Evolutionary conservation across 257 asterid genomes (phyloP), one percentile per base, ranked within the genome.

Genomic region (Echites panduratus): DNA sequence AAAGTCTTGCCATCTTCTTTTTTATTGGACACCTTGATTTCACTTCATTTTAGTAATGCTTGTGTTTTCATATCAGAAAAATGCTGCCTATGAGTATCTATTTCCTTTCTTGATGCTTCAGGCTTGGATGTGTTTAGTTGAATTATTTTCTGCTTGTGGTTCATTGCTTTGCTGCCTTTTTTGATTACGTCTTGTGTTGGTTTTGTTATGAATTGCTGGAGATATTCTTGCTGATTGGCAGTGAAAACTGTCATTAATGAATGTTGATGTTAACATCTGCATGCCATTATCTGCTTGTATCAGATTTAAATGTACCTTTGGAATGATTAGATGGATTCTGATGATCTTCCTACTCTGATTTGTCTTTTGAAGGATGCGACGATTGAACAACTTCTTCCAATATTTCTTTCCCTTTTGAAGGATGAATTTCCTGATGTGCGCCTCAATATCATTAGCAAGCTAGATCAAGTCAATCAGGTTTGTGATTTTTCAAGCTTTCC

Each of bases 381-480:
- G 52, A 84, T 90, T 74, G 96, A 90, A 76, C 96, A 90, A 71
- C 96, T 90, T 82, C 92, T 90, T 49, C 96, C 96, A 16, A 90
- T 90, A 82, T 90, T 90, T 79, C 95, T 90, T 49, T 85, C 95
- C 32, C 96, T 90, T 77, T 77, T 88, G 78, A 90, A 90, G 82
- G 96, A 90, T 70, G 96, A 90, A 81, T 90, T 88, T 76, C 96
- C 96, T 22, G 96, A 90, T 79, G 96, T 90, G 63, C 96, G 96
- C 52, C 88, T 90, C 75, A 90, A 90, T 78, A 90, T 90, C 73
- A 90, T 90, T 75, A 90, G 96, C 89, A 90, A 90, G 85, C 88
- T 90, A 11, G 96, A 90, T 80, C 95, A 90, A 90, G 96, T 90
- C 83, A 90, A 90, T 75, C 96, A 90, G 96, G 96, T 88, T 59